Conservation (phyloP, 2,329 filamentous ascomycete genomes). For the Juglanconis oblonga region DNA sequence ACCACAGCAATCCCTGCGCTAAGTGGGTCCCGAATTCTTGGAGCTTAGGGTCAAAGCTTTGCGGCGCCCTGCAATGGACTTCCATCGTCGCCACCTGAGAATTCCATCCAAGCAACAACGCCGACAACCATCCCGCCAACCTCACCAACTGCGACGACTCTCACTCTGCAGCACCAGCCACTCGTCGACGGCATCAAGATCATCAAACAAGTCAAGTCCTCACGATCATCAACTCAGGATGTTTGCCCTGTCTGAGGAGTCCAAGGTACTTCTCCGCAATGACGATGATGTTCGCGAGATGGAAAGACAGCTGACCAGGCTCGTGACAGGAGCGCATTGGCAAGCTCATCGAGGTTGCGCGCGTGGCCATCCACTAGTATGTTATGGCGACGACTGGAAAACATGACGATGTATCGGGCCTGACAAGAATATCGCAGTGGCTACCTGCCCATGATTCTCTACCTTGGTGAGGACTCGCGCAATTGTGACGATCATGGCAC, state of each 20-base stretch:
- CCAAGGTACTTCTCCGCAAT: slow-evolving; percentile 64
- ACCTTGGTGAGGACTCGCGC: slow-evolving; percentile 63
- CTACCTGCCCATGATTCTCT: slow-evolving; percentile 94
- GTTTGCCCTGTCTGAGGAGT: slow-evolving; percentile 85
- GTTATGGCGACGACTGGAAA: slow-evolving; percentile 28
- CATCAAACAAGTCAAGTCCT: background rate
- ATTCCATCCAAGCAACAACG: slow-evolving; percentile 6
- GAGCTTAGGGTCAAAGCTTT: slow-evolving; percentile 5
- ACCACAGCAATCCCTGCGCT: background rate
- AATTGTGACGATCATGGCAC: slow-evolving; percentile 6
- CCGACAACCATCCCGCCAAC: background rate
- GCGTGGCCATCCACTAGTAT: slow-evolving; percentile 94
- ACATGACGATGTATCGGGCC: slow-evolving; percentile 10
- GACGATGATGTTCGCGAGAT: background rate
- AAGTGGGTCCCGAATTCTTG: background rate
- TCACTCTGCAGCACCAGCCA: background rate
- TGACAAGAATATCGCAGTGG: slow-evolving; percentile 58
- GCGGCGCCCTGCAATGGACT: background rate
- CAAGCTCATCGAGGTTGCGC: slow-evolving; percentile 91
- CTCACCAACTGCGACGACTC: slow-evolving; percentile 5
- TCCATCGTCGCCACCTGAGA: slow-evolving; percentile 10
- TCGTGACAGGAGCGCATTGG: slow-evolving; percentile 83
- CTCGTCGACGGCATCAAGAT: background rate
- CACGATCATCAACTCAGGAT: slow-evolving; percentile 35
- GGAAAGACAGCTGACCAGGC: background rate